Evolutionary conservation across 2,329 filamentous ascomycete species (phyloP), one percentile per base, ranked within the genome.

Genomic region (Diaporthe ampelina): DNA sequence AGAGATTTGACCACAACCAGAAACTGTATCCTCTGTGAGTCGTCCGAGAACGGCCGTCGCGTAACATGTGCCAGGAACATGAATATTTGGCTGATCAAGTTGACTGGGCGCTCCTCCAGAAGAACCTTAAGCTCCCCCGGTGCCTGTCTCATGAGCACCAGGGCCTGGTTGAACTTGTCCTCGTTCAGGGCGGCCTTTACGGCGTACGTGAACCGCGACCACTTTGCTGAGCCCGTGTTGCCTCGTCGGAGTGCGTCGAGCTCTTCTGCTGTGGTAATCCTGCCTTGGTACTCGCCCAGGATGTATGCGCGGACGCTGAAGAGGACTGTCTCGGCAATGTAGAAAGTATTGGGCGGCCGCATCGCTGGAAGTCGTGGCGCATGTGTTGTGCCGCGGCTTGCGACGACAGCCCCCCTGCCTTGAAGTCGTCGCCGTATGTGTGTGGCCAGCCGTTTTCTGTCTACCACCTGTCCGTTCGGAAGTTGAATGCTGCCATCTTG

Each of bases 91-190:
- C 58, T 67, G 50, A 74, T 58, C 9, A 74, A 19, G 48, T 54
- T 61, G 50, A 67, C 58, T 6, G 73, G 73, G 50, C 56, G 57
- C 2, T 13, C 63, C 19, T 54, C 37, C n/a, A 72, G 67, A 5
- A 74, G 57, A 26, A 52, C 21, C 40, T 48, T 52, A 5, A 74
- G 50, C 40, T 74, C 73, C 37, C 67, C 7, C 29, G 73, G 73
- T 19, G 73, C 68, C 40, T 67, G 68, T n/a, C 68, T 52, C 68
- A 74, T 74, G 17, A 74, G 68, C 1, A 72, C 32, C 11, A 72
- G 73, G 7, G 69, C 68, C 26, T 43, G 58, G 48, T 19, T 43
- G 73, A 72, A 68, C 7, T 52, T 52, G 61, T 52, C 26, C 45
- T 52, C 61, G 45, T 24, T 24, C 45, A 67, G 61, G 7, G 61